Evolutionary conservation across 805 yeast genomes (phyloP).

Genomic region (Wickerhamomyces alni): DNA sequence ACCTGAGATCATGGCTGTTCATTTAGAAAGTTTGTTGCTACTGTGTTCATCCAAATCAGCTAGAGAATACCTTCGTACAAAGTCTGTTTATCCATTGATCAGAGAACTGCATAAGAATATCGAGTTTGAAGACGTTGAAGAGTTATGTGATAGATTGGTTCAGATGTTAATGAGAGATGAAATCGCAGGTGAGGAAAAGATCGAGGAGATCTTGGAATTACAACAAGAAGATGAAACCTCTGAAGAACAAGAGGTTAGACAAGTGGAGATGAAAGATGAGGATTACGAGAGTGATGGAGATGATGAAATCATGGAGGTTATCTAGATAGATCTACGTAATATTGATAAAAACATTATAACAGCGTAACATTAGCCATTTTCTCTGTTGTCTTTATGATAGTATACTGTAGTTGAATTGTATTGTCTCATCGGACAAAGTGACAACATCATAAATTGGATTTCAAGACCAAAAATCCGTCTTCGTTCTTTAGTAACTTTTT

Average conservation of each 20-base stretch:
- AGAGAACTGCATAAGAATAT: conserved; percentile 75
- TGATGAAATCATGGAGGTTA: conserved; percentile 30
- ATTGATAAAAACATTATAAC: too few species aligned
- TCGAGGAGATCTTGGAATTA: conserved; percentile 40
- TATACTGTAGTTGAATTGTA: too few species aligned
- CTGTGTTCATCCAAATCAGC: conserved; percentile 69
- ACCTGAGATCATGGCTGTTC: conserved; percentile 56
- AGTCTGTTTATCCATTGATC: conserved; percentile 77
- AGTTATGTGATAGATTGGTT: conserved; percentile 76
- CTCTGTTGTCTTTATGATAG: too few species aligned
- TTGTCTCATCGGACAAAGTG: too few species aligned
- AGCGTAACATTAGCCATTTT: too few species aligned
- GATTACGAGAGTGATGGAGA: conserved; percentile 18
- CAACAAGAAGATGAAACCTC: conserved; percentile 43
- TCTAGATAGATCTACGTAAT: too few species aligned
- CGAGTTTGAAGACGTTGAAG: conserved; percentile 45
- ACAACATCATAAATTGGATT: too few species aligned
- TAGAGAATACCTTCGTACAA: conserved; percentile 73
- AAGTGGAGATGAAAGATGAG: conserved; percentile 21
- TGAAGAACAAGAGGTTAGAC: conserved; percentile 27
- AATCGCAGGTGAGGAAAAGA: conserved; percentile 37
- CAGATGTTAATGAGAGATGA: conserved; percentile 94
- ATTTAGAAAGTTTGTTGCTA: conserved; percentile 73
- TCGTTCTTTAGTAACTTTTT: conserved; percentile 50
- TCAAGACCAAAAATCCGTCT: conserved; percentile 24